Conservation (phyloP, 2,329 filamentous ascomycete species). For the Monosporascus sp. region DNA sequence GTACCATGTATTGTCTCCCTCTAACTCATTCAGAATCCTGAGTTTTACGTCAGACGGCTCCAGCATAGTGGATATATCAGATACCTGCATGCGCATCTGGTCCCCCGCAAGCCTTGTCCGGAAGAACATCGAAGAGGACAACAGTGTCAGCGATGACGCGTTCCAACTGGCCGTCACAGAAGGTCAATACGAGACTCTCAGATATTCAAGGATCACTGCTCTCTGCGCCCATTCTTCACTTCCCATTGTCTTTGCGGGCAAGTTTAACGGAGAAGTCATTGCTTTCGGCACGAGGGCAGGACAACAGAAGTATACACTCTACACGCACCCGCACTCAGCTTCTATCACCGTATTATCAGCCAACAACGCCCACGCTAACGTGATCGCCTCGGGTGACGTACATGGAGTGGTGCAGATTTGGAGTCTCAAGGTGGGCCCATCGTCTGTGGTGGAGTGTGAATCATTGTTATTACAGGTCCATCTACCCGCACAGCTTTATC, state of each 20-base stretch:
- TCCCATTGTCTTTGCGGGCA: constrained; percentile 11
- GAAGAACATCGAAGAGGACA: constrained; percentile 15
- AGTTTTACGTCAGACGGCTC: constrained; percentile 14
- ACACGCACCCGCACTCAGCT: constrained; percentile 8
- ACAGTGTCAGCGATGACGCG: constrained; percentile 9
- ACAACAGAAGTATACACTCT: constrained; percentile 1
- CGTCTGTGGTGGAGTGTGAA: not conserved
- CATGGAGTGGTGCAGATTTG: constrained; percentile 5
- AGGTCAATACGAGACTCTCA: constrained; percentile 9
- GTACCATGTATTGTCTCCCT: constrained; percentile 12
- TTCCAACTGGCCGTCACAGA: constrained; percentile 1
- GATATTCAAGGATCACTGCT: constrained; percentile 8
- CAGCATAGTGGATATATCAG: constrained; percentile 14
- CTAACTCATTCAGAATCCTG: constrained; percentile 10
- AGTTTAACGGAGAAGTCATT: constrained; percentile 8
- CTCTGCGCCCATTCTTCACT: constrained; percentile 8
- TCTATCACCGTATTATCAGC: constrained; percentile 1
- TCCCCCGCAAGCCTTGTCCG: constrained; percentile 15
- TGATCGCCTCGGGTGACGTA: constrained; percentile 4
- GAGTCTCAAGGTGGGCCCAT: not conserved
- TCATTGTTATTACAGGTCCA: constrained; percentile 1
- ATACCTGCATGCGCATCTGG: constrained; percentile 18
- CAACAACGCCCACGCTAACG: not conserved
- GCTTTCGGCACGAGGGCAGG: constrained; percentile 7
- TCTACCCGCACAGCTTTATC: constrained; percentile 1